Base-by-base conservation (phyloP, 371 early-diverging fungal species). In the Mucor plumbeus region DNA sequence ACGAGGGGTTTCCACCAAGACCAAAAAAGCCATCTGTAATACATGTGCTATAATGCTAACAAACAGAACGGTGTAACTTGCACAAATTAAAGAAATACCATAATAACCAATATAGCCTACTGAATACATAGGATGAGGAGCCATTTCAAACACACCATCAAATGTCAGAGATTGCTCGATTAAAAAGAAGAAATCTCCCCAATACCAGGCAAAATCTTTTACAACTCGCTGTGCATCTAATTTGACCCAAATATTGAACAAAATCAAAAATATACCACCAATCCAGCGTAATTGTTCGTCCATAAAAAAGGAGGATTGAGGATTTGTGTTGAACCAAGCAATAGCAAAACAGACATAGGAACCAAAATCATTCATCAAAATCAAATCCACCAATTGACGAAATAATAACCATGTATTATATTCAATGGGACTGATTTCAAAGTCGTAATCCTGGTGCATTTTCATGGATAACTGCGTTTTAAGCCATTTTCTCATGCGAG, bases 91-190 rank as follows among this genome's bases (percentile, higher is more conserved):
- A n/a, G 94, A 90, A 11, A 91, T 84, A 33, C 95, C 97, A 75
- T 97, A 97, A 74, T 92, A 95, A 11, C 96, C 96, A 26, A 91
- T 85, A 72, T 95, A 97, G 4, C 97, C 97, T 21, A 97, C 90
- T 33, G 95, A 94, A 78, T 97, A 97, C 96, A 96, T 96, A 3
- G 97, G 97, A 71, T 97, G 97, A 14, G 96, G 96, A 0, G 93
- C 95, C 88, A 93, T 88, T 72, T 95, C 96, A 78, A 95, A 96
- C 4, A 94, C 93, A 34, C 94, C 94, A 74, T 95, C 92, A 71
- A 94, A 94, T 0, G 91, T 92, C 57, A 94, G 76, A 11, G 88
- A 85, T 68, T 89, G 88, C 58, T 92, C 91, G 38, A 94, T 82
- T 50, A 94, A 75, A 77, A 95, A 95, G 85, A 96, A 97, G 75